phyloP scores from a whole-genome alignment of 2,329 filamentous ascomycete species.

The Byssothecium circinans region DNA sequence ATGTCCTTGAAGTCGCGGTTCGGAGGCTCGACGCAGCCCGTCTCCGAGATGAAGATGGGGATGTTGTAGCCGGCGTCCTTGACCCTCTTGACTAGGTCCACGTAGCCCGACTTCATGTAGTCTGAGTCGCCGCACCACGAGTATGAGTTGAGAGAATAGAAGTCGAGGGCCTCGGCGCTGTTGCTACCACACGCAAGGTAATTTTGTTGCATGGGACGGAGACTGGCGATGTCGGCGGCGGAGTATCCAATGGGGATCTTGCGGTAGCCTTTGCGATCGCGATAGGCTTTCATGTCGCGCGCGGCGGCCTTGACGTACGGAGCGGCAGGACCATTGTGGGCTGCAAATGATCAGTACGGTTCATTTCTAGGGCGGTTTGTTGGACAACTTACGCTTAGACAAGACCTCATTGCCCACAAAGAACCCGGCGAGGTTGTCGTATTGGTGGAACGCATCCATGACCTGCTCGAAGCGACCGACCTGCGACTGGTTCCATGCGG shows the following conservation, averaged over 20 bases:
- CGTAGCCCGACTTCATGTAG: slow-evolving; percentile 69
- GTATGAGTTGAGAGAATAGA: slow-evolving; percentile 85
- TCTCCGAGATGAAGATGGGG: slow-evolving; percentile 71
- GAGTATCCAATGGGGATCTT: slow-evolving; percentile 85
- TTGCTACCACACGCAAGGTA: slow-evolving; percentile 80
- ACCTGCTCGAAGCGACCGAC: slow-evolving; percentile 68
- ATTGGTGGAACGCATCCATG: slow-evolving; percentile 75
- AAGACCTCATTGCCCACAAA: slow-evolving; percentile 89
- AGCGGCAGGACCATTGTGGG: slow-evolving; percentile 62
- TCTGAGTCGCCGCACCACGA: slow-evolving; percentile 56
- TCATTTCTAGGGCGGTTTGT: slow-evolving; percentile 5
- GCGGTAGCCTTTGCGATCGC: slow-evolving; percentile 74
- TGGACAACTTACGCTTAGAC: slow-evolving; percentile 49
- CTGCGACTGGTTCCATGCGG: slow-evolving; percentile 74
- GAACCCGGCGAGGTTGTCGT: slow-evolving; percentile 79
- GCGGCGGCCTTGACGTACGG: slow-evolving; percentile 82
- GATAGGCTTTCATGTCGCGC: slow-evolving; percentile 80
- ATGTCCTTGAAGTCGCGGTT: slow-evolving; percentile 72
- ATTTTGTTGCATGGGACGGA: slow-evolving; percentile 66
- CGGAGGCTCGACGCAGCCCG: slow-evolving; percentile 71
- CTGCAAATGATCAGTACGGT: too few species aligned
- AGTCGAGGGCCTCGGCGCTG: slow-evolving; percentile 69
- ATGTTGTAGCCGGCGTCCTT: slow-evolving; percentile 70
- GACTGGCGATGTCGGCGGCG: slow-evolving; percentile 76
- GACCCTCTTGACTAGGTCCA: slow-evolving; percentile 66